Conservation (phyloP, 768 basidiomycete genomes). For the Tylopilus plumbeoviolaceoides region DNA sequence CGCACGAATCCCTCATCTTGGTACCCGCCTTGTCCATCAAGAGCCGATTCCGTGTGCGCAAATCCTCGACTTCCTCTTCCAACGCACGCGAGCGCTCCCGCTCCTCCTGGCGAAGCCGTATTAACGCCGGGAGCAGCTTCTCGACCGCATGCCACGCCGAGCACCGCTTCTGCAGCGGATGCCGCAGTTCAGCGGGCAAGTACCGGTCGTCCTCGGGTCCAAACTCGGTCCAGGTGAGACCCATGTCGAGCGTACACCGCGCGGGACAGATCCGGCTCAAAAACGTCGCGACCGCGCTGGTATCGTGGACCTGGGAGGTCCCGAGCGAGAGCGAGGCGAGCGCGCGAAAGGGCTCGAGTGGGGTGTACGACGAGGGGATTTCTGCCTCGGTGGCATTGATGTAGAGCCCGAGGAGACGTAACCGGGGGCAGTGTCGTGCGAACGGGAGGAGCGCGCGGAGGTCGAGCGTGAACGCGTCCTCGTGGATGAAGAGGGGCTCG, state of each 20-base stretch:
- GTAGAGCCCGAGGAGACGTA: constrained; percentile 36
- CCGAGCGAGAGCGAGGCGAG: constrained; percentile 41
- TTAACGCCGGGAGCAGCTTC: constrained; percentile 41
- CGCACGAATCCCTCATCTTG: constrained; percentile 26
- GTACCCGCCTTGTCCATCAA: constrained; percentile 34
- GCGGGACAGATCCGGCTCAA: constrained; percentile 49
- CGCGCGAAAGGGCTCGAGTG: constrained; percentile 18
- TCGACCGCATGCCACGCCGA: constrained; percentile 41
- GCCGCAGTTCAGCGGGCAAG: constrained; percentile 4
- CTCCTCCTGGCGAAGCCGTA: constrained; percentile 43
- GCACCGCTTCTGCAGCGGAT: constrained; percentile 23
- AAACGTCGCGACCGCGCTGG: constrained; percentile 46
- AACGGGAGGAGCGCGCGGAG: constrained; percentile 39
- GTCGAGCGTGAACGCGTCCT: constrained; percentile 27
- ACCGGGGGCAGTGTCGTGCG: constrained; percentile 36
- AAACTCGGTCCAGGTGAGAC: constrained; percentile 44
- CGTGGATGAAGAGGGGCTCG: constrained; percentile 37
- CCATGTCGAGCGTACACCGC: constrained; percentile 39
- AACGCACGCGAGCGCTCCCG: constrained; percentile 34
- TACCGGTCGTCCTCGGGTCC: constrained; percentile 9
- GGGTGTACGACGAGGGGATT: constrained; percentile 2
- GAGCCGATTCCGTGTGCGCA: constrained; percentile 42
- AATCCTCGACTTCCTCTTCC: constrained; percentile 46
- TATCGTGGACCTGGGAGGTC: constrained; percentile 42
- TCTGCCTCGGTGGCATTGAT: constrained; percentile 31